Evolutionary conservation across 129 eudicot species (phyloP), one percentile per base, ranked within the genome.

Genomic region (Tagetes patula): DNA sequence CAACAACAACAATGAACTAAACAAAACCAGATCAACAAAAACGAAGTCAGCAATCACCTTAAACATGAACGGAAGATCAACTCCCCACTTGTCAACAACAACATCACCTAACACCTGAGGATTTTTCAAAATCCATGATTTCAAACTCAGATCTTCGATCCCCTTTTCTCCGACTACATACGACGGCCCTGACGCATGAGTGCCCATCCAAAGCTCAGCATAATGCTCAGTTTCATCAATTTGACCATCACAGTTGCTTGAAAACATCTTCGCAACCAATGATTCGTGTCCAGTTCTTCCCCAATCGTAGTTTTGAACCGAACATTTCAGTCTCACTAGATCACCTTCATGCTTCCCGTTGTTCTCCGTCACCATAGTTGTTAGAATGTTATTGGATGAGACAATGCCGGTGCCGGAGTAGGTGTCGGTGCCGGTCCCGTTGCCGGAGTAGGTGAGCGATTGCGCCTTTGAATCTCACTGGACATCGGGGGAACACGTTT

Each of bases 121-220:
- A 75, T 87, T 86, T 33, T 63, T 72, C 68, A 71, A 83, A 75
- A 93, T 90, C 98, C 98, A 89, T 1, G 76, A 67, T 77, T 86
- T 90, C 74, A 93, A 79, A 67, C 72, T 87, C 66, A 77, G 68
- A 48, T 71, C 58, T 13, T 70, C 70, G 43, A 56, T 37, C 50
- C 71, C 77, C 46, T 74, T 65, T 40, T 75, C 79, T 1, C 55
- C 80, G 5, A 69, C 83, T n/a, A 86, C 61, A 76, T 65, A 88
- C 3, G 98, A 94, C 0, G 96, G 92, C 0, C 97, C 97, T 8
- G 96, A 87, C 1, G 81, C 84, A 73, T 94, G 98, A n/a, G 98
- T 90, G 4, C 98, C 98, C 97, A 94, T 94, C 98, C 98, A 94
- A 4, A 94, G 81, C 82, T 94, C 98, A 39, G 98, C 98, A 66